These are phyloP conservation scores for Talaromyces sp. DNA, from an alignment of 2,329 filamentous ascomycete species.

Conservation along the genomic window DNA sequence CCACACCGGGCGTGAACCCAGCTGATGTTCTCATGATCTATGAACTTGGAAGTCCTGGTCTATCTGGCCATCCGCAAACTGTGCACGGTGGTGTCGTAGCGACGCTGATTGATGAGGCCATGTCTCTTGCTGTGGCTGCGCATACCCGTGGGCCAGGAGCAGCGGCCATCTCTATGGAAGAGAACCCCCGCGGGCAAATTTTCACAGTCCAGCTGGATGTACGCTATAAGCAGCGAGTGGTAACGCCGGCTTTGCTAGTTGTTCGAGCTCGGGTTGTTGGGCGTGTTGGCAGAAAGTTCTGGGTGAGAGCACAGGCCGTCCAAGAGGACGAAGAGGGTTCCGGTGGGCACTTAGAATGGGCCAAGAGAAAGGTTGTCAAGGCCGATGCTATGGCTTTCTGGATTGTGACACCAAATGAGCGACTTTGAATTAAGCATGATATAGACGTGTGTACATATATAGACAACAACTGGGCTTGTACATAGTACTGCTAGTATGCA, in stretches of 20 bases:
- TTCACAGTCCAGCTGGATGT: constrained; percentile 47
- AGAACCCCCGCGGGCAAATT: constrained; percentile 33
- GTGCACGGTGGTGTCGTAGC: constrained; percentile 47
- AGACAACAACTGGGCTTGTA: background rate
- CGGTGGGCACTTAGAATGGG: constrained; percentile 35
- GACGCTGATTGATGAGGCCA: constrained; percentile 48
- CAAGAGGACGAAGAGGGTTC: constrained; percentile 39
- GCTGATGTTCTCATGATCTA: constrained; percentile 44
- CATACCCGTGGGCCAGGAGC: constrained; percentile 24
- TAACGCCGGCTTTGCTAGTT: constrained; percentile 40
- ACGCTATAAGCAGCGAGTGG: constrained; percentile 42
- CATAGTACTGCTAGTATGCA: background rate
- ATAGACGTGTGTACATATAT: constrained; percentile 2
- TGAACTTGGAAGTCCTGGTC: constrained; percentile 37
- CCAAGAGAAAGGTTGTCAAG: constrained; percentile 37
- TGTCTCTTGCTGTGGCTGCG: constrained; percentile 43
- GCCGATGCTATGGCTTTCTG: constrained; percentile 48
- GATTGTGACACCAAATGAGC: constrained; percentile 35
- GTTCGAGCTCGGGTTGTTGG: constrained; percentile 41
- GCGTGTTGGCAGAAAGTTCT: constrained; percentile 43
- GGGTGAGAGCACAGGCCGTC: constrained; percentile 43
- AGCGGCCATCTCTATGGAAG: background rate
- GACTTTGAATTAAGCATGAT: constrained; percentile 23
- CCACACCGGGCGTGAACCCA: constrained; percentile 26
- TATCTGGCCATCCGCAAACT: constrained; percentile 43